These are phyloP conservation scores for Pelargonium citronellum DNA, from an alignment of 441 rosid species.

Conservation along the genomic window DNA sequence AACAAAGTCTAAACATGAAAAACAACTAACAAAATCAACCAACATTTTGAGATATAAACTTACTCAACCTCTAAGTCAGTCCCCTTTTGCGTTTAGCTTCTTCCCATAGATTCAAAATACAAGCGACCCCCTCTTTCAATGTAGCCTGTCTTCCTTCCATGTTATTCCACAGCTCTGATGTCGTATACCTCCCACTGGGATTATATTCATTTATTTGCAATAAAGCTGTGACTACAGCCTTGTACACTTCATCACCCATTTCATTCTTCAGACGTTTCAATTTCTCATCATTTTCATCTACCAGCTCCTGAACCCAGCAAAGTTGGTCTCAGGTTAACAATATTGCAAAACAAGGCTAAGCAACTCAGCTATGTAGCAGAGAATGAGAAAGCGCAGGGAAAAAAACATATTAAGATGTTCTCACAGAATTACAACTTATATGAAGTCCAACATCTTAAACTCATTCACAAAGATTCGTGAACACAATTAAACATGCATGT, in stretches of 20 bases:
- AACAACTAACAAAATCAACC: background rate
- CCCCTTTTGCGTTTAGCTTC: constrained; percentile 33
- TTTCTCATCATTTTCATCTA: constrained; percentile 60
- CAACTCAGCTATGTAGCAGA: background rate
- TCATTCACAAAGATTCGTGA: too few species aligned
- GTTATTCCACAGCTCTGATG: constrained; percentile 74
- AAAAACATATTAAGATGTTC: background rate
- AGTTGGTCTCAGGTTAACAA: constrained; percentile 13
- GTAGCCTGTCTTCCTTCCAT: constrained; percentile 54
- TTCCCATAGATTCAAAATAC: constrained; percentile 50
- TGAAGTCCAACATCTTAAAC: background rate
- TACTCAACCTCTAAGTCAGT: constrained; percentile 25
- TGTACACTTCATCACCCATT: constrained; percentile 49
- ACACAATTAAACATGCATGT: background rate
- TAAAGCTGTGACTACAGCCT: constrained; percentile 54
- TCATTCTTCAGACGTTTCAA: constrained; percentile 50
- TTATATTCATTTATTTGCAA: constrained; percentile 76
- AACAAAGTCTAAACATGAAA: background rate
- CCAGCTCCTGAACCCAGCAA: constrained; percentile 47
- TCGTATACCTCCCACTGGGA: constrained; percentile 80
- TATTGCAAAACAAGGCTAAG: background rate
- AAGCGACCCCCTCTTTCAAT: constrained; percentile 52
- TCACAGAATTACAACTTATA: background rate
- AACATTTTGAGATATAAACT: background rate
- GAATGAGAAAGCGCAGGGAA: background rate